Base-by-base conservation (phyloP, 495 filamentous ascomycete genomes). In the Neurospora sp. region DNA sequence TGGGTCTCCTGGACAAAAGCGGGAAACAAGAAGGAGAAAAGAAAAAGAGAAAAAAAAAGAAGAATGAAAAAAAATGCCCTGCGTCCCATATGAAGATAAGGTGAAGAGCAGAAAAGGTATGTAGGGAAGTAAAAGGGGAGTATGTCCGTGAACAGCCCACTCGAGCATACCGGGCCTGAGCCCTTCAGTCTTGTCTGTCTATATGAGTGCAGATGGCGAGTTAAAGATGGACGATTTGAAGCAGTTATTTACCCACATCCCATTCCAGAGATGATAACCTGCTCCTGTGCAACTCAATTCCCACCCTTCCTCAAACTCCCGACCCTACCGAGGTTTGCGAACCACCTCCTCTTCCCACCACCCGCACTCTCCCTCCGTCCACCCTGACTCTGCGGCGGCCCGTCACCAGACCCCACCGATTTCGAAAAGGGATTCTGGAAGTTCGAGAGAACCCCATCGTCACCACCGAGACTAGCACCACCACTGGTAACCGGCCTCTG, bases 271-370 rank as follows among this genome's bases (percentile, higher is more conserved):
- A 16, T 18, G 3, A 10, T 10, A 10, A 11, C 39, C 39, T 10
- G 10, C 14, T 44, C 41, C 8, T 7, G 18, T 46, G 46, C 10
- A 14, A 10, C 46, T 53, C 10, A 53, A 53, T 53, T 9, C 18
- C 7, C 7, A 16, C 77, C 77, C 18, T 75, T 83, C 70, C 80
- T 78, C 53, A 80, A 40, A 42, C 78, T 83, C 59, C 78, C 75
- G 65, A 80, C 78, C 48, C 78, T 75, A 38, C 79, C 81, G 12
- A 83, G 74, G 2, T 78, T 61, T 2, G 2, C 78, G 0, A 85
- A 74, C 83, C 83, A 85, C 72, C 81, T 82, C 65, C 81, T 79
- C 74, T 79, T 77, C 70, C 37, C 78, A 18, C 71, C 61, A 38
- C 37, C 27, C 3, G 20, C 7, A 68, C 70, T 9, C 53, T 38